These are phyloP conservation scores for Yarrowia keelungensis DNA, from an alignment of 805 yeast species.

Conservation along the genomic window DNA sequence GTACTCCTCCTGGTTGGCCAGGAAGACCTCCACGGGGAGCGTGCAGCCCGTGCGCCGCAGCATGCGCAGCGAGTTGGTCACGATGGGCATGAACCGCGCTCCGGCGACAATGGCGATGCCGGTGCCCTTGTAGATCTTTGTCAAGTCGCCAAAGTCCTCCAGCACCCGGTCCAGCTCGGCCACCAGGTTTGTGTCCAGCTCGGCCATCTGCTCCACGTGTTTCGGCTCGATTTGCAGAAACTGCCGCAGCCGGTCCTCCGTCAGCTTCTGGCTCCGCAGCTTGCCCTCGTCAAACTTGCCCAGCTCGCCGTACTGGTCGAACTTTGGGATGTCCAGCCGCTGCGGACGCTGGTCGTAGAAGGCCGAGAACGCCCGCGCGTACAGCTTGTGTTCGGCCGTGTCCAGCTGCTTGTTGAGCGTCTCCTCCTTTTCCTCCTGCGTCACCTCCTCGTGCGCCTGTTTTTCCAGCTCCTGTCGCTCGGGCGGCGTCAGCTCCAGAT, in stretches of 20 bases:
- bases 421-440: conserved; percentile 4
- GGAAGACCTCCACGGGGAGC: conserved; percentile 81
- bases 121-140: conserved; percentile 49
- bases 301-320: conserved; percentile 20
- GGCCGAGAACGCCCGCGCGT: conserved; percentile 19
- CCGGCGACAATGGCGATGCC: conserved; percentile 81
- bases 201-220: conserved; percentile 56
- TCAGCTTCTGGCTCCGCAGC: conserved; percentile 50
- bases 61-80: conserved; percentile 67
- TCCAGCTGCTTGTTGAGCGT: background rate
- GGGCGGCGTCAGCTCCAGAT: conserved; percentile 6
- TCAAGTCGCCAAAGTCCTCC: conserved; percentile 13
- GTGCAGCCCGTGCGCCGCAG: conserved; percentile 70
- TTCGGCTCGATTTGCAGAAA: conserved; percentile 57
- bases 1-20: conserved; percentile 73
- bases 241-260: conserved; percentile 60
- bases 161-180: conserved; percentile 48
- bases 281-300: conserved; percentile 41
- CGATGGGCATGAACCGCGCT: conserved; percentile 75
- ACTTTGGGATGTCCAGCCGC: conserved; percentile 13
- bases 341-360: conserved; percentile 37
- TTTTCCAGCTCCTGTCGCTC: conserved; percentile 14
- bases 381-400: conserved; percentile 31
- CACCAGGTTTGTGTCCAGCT: conserved; percentile 58
- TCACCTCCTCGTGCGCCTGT: conserved; percentile 9